Percentiles rank a stretch among this genome's conserved stretches.
Evolutionary conservation across 805 yeast species (phyloP).

Genomic region (Metschnikowia cerradonensis): DNA sequence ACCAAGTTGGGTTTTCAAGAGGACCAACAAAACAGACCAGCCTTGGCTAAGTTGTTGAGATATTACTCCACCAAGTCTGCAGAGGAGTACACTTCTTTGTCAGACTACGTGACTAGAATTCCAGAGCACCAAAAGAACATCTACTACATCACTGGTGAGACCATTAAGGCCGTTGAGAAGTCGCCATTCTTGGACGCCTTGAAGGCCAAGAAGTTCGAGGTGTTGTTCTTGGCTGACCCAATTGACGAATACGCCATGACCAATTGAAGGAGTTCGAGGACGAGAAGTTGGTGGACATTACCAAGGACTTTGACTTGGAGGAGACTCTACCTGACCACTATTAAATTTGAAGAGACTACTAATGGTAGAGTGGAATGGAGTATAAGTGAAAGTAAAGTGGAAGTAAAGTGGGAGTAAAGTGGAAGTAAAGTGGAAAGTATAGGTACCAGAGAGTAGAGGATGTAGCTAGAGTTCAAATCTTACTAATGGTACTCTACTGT

Average conservation of each 20-base stretch:
- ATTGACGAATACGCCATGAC: slow-evolving; percentile 99
- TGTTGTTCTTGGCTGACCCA: slow-evolving; percentile 96
- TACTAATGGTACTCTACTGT: no score
- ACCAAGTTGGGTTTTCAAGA: slow-evolving; percentile 98
- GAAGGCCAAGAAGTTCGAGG: slow-evolving; percentile 98
- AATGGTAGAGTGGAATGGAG: no score
- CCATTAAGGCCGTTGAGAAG: slow-evolving; percentile 94
- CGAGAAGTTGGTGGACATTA: slow-evolving; percentile 97
- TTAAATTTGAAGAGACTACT: no score
- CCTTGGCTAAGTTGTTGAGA: slow-evolving; percentile 94
- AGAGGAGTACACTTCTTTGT: slow-evolving; percentile 90
- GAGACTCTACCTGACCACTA: slow-evolving; percentile 50
- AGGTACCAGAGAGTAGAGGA: no score
- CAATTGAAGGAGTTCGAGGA: slow-evolving; percentile 99
- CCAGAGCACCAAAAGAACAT: slow-evolving; percentile 99
- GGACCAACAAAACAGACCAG: slow-evolving; percentile 94
- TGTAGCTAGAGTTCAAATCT: no score
- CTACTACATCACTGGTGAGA: slow-evolving; percentile 99
- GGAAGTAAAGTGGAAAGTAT: no score
- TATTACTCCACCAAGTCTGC: slow-evolving; percentile 93
- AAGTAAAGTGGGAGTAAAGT: no score
- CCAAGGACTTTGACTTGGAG: slow-evolving; percentile 97
- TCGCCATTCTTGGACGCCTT: slow-evolving; percentile 99
- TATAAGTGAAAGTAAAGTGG: no score
- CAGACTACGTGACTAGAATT: slow-evolving; percentile 99